Conservation (phyloP, 306 rosid species). For the Sicyos edulis region DNA sequence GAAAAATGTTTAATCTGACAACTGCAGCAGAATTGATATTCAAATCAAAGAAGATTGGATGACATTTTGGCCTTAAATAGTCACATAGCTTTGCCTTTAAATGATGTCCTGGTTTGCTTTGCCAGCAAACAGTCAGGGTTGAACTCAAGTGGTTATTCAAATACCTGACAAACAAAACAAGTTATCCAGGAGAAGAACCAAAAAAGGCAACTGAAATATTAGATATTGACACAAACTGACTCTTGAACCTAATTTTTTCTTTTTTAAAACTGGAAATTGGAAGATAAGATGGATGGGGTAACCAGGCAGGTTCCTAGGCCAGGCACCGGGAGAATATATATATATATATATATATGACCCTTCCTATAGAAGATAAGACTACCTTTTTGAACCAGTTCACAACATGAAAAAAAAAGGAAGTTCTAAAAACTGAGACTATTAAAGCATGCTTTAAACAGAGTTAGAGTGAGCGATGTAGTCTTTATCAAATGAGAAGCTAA, state of each 20-base stretch:
- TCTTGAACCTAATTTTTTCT: too few relatives aligned
- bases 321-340: too few relatives aligned
- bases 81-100: conserved; percentile 48
- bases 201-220: neutral
- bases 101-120: conserved; percentile 48
- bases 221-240: neutral
- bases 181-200: conserved; percentile 18
- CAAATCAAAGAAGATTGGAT: conserved; percentile 75
- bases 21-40: conserved; percentile 76
- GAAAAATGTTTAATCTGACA: conserved; percentile 72
- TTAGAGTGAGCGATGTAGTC: neutral
- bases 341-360: too few relatives aligned
- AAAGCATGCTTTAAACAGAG: neutral
- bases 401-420: neutral
- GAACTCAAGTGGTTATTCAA: conserved; percentile 60
- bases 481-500: neutral
- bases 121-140: conserved; percentile 65
- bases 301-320: too few relatives aligned
- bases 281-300: too few relatives aligned
- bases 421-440: neutral
- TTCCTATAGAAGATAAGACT: neutral
- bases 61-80: conserved; percentile 78
- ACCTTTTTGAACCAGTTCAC: neutral
- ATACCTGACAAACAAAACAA: conserved; percentile 55
- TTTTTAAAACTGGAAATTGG: too few relatives aligned